Evolutionary conservation across 805 yeast genomes (phyloP).

Genomic region (Kazachstania bromeliacearum): DNA sequence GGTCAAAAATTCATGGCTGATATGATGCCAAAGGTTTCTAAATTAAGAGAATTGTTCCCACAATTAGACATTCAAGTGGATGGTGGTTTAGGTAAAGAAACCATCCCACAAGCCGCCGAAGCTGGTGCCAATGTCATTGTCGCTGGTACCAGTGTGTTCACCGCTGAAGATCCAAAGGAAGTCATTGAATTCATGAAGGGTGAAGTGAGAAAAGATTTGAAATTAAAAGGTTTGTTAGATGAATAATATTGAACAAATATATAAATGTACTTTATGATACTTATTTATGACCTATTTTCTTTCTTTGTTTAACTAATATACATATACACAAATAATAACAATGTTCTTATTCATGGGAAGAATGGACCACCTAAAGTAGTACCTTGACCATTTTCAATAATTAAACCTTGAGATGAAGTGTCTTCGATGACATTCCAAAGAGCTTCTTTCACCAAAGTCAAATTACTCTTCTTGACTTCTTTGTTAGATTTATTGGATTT

Average conservation of each 20-base stretch:
- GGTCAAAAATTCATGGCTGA: conserved; percentile 93
- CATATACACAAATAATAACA: not conserved
- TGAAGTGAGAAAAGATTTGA: conserved; percentile 45
- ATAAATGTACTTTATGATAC: not conserved
- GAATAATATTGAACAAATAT: not conserved
- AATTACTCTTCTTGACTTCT: conserved; percentile 31
- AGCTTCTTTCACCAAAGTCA: conserved; percentile 43
- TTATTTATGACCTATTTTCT: not conserved
- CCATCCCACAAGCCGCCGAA: conserved; percentile 78
- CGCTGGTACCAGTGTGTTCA: conserved; percentile 92
- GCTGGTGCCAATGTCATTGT: conserved; percentile 98
- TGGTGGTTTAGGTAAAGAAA: conserved; percentile 86
- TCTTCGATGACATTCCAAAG: conserved; percentile 67
- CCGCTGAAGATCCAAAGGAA: conserved; percentile 68
- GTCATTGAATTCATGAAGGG: conserved; percentile 62
- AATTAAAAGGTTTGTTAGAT: conserved; percentile 36
- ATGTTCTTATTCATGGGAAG: conserved; percentile 30
- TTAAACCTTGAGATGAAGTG: conserved; percentile 34
- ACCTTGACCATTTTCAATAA: conserved; percentile 54
- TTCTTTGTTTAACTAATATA: not conserved
- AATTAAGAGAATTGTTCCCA: conserved; percentile 65
- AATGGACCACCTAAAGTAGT: conserved; percentile 76
- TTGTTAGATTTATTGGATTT: conserved; percentile 9
- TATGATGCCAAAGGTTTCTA: conserved; percentile 93
- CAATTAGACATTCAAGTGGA: conserved; percentile 86